Base-by-base conservation (phyloP, 345 rosid genomes). In the Boechera divaricarpa region DNA sequence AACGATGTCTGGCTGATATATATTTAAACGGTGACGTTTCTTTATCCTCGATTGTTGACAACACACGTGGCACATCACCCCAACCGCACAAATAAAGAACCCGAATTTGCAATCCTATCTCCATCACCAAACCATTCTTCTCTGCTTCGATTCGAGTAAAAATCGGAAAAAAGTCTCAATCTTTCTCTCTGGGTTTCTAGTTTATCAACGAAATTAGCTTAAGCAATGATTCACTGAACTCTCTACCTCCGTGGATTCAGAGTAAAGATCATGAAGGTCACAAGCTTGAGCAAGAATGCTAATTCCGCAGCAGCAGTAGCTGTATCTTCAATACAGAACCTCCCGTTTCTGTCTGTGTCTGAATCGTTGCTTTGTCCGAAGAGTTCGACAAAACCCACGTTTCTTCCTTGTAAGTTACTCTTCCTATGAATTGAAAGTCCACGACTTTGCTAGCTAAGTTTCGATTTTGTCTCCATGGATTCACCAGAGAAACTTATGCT, bases 361-460 rank as follows among this genome's bases (percentile, higher is more conserved):
- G 86, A 87, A 61, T 89, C 90, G 8, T 73, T 91, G 12, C 89
- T 92, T 83, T 59, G 73, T 65, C 81, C 82, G 24, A 64, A 73
- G 66, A 64, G 56, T 42, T 82, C 87, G n/a, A 83, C 61, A 67
- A 75, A 64, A 55, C 74, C 77, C 75, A 48, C 63, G 39, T 81
- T 82, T 36, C 60, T 80, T 69, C 83, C 89, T 21, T 67, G 96
- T 94, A 81, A 80, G 86, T 79, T 64, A 63, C 72, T 55, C 66
- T 57, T 64, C 57, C 24, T 21, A 6, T 11, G 66, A 70, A 4
- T 70, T 24, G 7, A 44, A 38, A 41, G 6, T 26, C 16, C 57
- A 10, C 1, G 35, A 62, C 35, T 62, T 62, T 12, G 33, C 32
- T 3, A 18, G 31, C 57, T 38, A 33, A 6, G 77, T 56, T 38